Evolutionary conservation across 768 basidiomycete species (phyloP).

Genomic region (Gloeopeniophorella convolvens): DNA sequence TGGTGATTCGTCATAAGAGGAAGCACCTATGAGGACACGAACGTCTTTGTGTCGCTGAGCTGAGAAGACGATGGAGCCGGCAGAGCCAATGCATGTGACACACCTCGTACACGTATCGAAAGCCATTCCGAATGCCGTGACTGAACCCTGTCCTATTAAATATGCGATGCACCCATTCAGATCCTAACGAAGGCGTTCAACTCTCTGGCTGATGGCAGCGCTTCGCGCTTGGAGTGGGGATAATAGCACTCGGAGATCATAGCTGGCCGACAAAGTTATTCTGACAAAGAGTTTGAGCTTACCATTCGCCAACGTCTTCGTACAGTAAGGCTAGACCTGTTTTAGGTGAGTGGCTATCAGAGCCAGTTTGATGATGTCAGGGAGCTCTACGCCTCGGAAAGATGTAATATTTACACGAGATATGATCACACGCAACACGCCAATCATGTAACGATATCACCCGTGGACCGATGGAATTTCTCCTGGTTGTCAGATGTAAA

Average conservation of each 20-base stretch:
- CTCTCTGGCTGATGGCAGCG: slow-evolving; percentile 2
- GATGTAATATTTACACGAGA: background rate
- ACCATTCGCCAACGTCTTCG: background rate
- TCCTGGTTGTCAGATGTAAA: background rate
- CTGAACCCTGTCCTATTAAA: background rate
- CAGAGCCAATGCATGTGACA: slow-evolving; percentile 3
- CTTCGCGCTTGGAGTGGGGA: slow-evolving; percentile 13
- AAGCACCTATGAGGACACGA: background rate
- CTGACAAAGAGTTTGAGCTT: background rate
- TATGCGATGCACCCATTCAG: background rate
- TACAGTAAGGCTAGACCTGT: background rate
- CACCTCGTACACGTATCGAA: slow-evolving; percentile 7
- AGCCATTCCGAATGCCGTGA: slow-evolving; percentile 9
- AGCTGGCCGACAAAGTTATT: slow-evolving; percentile 1
- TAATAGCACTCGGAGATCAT: slow-evolving; percentile 3
- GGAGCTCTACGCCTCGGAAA: background rate
- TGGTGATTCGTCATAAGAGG: slow-evolving; percentile 14
- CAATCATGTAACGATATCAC: background rate
- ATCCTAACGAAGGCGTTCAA: slow-evolving; percentile 14
- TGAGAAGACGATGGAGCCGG: background rate
- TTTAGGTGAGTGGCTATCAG: background rate
- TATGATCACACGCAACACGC: background rate
- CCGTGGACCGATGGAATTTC: background rate
- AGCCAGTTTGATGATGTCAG: background rate
- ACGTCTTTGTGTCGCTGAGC: slow-evolving; percentile 1